These are phyloP conservation scores for Stagonosporopsis cucurbitacearum DNA, from an alignment of 2,329 filamentous ascomycete genomes.

Conservation along the genomic window DNA sequence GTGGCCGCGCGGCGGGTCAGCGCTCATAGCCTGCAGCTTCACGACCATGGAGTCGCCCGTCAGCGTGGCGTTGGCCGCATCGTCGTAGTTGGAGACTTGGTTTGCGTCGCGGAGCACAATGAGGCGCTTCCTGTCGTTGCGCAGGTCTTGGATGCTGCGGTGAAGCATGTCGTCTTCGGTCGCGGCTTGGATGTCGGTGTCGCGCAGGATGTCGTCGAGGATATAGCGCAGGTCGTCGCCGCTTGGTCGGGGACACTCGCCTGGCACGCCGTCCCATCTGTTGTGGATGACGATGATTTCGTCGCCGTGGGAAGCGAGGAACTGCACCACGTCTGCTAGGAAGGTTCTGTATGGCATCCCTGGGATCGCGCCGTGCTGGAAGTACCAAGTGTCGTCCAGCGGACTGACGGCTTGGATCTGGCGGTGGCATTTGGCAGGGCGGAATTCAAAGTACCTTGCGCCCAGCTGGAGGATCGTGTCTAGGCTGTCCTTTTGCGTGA, in stretches of 20 bases:
- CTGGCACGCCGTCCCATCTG: slow-evolving; percentile 58
- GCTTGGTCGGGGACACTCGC: slow-evolving; percentile 53
- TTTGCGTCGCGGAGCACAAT: slow-evolving; percentile 32
- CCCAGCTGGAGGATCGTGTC: slow-evolving; percentile 55
- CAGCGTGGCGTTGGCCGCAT: slow-evolving; percentile 41
- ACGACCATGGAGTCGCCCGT: slow-evolving; percentile 39
- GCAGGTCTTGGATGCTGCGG: slow-evolving; percentile 33
- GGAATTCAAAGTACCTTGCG: slow-evolving; percentile 61
- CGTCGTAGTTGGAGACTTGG: slow-evolving; percentile 45
- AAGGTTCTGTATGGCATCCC: slow-evolving; percentile 58
- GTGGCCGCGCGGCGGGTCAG: slow-evolving; percentile 28
- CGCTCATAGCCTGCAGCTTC: slow-evolving; percentile 31
- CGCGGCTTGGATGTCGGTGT: slow-evolving; percentile 28
- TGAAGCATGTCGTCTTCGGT: slow-evolving; percentile 38
- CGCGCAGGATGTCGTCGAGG: slow-evolving; percentile 43
- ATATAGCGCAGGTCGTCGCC: slow-evolving; percentile 52
- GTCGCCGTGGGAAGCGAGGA: slow-evolving; percentile 50
- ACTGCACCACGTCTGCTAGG: slow-evolving; percentile 51
- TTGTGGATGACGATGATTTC: slow-evolving; percentile 60
- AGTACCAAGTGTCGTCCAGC: slow-evolving; percentile 57
- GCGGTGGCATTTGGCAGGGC: slow-evolving; percentile 57
- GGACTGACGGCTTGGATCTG: slow-evolving; percentile 47
- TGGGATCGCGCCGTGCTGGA: slow-evolving; percentile 59
- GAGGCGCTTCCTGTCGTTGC: slow-evolving; percentile 34
- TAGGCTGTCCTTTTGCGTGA: slow-evolving; percentile 60